Evolutionary conservation across 371 early-diverging fungal genomes (phyloP).

Genomic region (Phascolomyces articulosus): DNA sequence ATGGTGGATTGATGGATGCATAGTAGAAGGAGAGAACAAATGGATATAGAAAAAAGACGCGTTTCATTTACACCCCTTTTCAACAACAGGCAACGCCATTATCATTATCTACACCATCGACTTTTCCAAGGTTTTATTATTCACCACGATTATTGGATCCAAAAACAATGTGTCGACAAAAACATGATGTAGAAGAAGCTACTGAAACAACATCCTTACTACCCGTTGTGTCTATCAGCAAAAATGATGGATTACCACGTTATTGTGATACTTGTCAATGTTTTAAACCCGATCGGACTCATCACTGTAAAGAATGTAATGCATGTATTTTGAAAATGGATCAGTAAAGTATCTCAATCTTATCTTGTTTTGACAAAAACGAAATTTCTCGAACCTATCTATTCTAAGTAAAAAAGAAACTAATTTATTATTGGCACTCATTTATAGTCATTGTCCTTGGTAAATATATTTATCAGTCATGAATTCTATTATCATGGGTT

Average conservation of each 20-base stretch:
- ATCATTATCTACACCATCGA: not conserved
- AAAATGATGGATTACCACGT: slow-evolving; percentile 50
- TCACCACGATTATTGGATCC: not conserved
- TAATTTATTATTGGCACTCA: too few relatives aligned
- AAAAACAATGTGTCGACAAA: not conserved
- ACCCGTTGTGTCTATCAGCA: slow-evolving; percentile 25
- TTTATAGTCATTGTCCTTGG: slow-evolving; percentile 65
- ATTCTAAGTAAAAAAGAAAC: too few relatives aligned
- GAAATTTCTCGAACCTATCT: too few relatives aligned
- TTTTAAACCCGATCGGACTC: slow-evolving; percentile 63
- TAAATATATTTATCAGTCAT: too few relatives aligned
- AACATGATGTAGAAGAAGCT: not conserved
- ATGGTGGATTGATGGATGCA: not conserved
- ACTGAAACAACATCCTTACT: not conserved
- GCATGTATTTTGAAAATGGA: slow-evolving; percentile 67
- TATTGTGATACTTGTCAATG: slow-evolving; percentile 59
- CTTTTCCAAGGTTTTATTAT: slow-evolving; percentile 1
- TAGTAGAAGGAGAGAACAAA: not conserved
- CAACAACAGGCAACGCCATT: not conserved
- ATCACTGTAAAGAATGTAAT: slow-evolving; percentile 70
- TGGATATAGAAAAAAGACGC: not conserved
- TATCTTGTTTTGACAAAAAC: too few relatives aligned
- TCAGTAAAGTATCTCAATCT: slow-evolving; percentile 48
- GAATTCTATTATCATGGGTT: too few relatives aligned
- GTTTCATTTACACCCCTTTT: not conserved